phyloP scores from a whole-genome alignment of 306 rosid species.

The Corylus avellana region DNA sequence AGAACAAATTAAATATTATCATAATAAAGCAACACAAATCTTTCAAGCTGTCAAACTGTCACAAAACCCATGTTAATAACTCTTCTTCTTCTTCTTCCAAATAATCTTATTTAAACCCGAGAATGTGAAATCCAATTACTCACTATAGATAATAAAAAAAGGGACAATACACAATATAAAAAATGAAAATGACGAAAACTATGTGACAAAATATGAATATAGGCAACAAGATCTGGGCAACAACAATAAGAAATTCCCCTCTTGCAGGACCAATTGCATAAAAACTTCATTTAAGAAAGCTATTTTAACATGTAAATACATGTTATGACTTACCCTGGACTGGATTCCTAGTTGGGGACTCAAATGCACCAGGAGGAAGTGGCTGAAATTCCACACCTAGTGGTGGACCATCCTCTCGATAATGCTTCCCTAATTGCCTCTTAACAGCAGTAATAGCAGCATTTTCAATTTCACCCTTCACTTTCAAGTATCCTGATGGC shows the following conservation, averaged over 20 bases:
- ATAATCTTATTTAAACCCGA: not conserved
- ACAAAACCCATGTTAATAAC: not conserved
- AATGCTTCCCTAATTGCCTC: conserved; percentile 83
- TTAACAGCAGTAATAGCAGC: conserved; percentile 96
- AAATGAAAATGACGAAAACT: not conserved
- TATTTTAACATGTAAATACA: not conserved
- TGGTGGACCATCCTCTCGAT: conserved; percentile 81
- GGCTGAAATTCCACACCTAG: conserved; percentile 83
- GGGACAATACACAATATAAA: not conserved
- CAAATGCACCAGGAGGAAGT: conserved; percentile 96
- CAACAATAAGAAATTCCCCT: not conserved
- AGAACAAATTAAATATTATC: not conserved
- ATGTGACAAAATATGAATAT: not conserved
- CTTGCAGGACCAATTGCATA: conserved; percentile 21
- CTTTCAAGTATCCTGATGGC: conserved; percentile 95
- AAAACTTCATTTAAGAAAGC: not conserved
- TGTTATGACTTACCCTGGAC: conserved; percentile 55
- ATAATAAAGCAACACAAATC: not conserved
- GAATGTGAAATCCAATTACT: not conserved
- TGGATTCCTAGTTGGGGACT: conserved; percentile 55
- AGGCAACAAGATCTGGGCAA: not conserved
- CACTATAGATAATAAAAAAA: not conserved
- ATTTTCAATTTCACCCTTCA: conserved; percentile 94
- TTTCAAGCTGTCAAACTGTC: not conserved
- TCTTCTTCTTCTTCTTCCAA: too few species aligned